Conservation (phyloP, 305 asterid genomes). For the Coffea humblotiana region DNA sequence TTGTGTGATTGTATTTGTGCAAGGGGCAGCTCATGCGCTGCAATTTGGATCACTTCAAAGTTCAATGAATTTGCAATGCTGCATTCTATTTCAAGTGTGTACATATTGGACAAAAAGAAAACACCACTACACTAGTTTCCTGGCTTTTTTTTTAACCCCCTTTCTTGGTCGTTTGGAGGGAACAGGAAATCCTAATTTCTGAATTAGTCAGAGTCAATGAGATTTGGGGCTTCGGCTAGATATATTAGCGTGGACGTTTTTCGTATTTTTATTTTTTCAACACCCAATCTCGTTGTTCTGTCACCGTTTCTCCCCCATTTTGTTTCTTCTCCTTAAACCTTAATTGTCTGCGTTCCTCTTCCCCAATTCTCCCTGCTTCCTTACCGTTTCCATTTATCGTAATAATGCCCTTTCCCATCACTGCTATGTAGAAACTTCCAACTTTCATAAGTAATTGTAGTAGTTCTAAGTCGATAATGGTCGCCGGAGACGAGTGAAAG, state of each 20-base stretch:
- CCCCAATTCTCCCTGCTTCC: background rate
- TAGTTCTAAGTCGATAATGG: too few species aligned
- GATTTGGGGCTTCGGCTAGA: background rate
- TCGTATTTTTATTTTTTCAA: background rate
- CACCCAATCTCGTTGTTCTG: too few species aligned
- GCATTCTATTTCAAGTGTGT: too few species aligned
- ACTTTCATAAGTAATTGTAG: background rate
- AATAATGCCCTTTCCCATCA: background rate
- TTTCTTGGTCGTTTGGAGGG: too few species aligned
- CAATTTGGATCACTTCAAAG: too few species aligned
- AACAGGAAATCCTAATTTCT: background rate
- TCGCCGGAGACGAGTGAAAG: background rate
- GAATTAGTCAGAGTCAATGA: slow-evolving; percentile 10
- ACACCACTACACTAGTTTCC: too few species aligned
- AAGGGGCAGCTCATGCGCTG: too few species aligned
- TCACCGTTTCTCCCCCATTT: background rate
- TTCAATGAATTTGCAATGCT: too few species aligned
- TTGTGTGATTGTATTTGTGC: too few species aligned
- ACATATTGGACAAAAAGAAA: too few species aligned
- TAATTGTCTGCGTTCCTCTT: background rate
- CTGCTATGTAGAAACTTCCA: background rate
- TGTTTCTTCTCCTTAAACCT: background rate
- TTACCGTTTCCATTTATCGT: too few species aligned
- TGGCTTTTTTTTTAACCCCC: too few species aligned
- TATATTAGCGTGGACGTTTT: background rate